Conservation (phyloP, 2,329 filamentous ascomycete genomes). For the Clathrospora elynae region DNA sequence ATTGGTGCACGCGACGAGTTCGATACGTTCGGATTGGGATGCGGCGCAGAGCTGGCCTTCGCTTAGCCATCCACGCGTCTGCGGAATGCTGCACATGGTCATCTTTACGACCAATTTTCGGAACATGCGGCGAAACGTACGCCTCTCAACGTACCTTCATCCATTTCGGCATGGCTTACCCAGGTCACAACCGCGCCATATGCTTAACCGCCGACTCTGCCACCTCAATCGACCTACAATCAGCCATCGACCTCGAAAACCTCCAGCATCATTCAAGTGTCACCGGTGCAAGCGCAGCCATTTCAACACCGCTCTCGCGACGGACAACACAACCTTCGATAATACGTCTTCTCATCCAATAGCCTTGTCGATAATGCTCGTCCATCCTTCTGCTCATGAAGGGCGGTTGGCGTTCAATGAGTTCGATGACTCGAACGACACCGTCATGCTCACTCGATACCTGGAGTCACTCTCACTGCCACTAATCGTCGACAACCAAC, state of each 20-base stretch:
- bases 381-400: too few relatives aligned
- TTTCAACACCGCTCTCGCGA: too few relatives aligned
- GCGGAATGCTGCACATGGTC: constrained; percentile 14
- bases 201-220: too few relatives aligned
- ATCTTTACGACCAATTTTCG: constrained; percentile 8
- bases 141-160: background rate
- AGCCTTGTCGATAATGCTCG: background rate
- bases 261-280: too few relatives aligned
- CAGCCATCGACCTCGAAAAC: too few relatives aligned
- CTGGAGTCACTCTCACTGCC: background rate
- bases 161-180: background rate
- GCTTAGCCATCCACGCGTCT: constrained; percentile 32
- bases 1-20: constrained; percentile 33
- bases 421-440: background rate
- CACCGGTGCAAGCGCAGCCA: too few relatives aligned
- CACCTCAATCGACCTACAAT: too few relatives aligned
- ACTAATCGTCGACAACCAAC: constrained; percentile 2
- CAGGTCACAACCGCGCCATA: too few relatives aligned
- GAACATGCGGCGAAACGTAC: constrained; percentile 1
- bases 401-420: too few relatives aligned
- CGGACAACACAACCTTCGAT: too few relatives aligned
- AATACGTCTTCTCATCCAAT: too few relatives aligned
- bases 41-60: constrained; percentile 31
- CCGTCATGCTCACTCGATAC: background rate
- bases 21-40: constrained; percentile 27